Base-by-base conservation (phyloP, 2,329 filamentous ascomycete species). In the Penicillium sp. region DNA sequence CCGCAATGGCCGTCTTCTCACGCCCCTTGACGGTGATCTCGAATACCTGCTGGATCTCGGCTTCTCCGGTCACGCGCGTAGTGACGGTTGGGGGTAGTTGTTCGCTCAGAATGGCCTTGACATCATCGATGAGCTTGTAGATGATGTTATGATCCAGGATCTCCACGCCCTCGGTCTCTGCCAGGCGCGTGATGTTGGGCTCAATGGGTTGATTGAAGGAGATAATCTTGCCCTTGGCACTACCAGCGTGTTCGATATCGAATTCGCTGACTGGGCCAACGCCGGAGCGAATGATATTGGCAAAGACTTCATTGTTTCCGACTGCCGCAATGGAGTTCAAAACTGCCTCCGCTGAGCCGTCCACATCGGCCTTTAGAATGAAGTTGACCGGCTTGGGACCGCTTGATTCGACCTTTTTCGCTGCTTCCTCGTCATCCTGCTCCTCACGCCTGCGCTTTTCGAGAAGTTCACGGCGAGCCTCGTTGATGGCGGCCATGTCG, bases 301-400 rank as follows among this genome's bases (percentile, higher is more conserved):
- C 81, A 28, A 77, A 81, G 33, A 96, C 85, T 66, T 97, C 89
- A 60, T 89, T 84, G 72, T 87, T 95, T 55, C 91, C 90, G 55
- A 96, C 77, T 51, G 86, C 82, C 53, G 83, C 75, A 50, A 99
- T 79, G 8, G 86, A 85, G 41, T 88, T 86, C 52, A 84, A 78
- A 2, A 97, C 87, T 2, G 93, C 93, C 74, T 99, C 93, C 0
- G 91, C 90, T 0, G 92, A 97, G 31, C 93, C 93, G 53, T 87
- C 88, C 14, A 97, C 93, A 62, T 99, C 93, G 46, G 86, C 91
- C 71, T 95, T 95, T 73, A 99, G 78, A 50, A 93, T 82, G 70
- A 97, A 93, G 61, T 87, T 87, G 40, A 95, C 79, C 13, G 79
- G 73, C 52, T 77, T 74, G 12, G 78, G 76, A 0, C 78, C 78